Percentiles rank a stretch among this genome's conserved stretches.
phyloP scores from a whole-genome alignment of 179 eudicot species.

The Spergularia azorica region DNA sequence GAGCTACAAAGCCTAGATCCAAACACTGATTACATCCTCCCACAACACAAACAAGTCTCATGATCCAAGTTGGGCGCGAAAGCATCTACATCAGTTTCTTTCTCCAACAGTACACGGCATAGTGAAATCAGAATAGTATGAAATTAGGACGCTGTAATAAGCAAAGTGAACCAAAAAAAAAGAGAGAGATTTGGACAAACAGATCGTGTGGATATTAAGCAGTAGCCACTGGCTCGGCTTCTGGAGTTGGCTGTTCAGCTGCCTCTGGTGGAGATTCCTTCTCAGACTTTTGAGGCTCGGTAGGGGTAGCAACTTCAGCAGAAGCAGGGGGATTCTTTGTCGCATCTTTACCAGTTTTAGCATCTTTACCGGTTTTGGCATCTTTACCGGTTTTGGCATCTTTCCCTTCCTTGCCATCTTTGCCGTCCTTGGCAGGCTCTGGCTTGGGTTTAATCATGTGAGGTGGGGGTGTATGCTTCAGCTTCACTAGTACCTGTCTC shows the following conservation, averaged over 20 bases:
- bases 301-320: constrained; percentile 24
- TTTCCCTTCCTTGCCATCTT: constrained; percentile 37
- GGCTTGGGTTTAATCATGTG: constrained; percentile 86
- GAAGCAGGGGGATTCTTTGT: constrained; percentile 8
- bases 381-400: constrained; percentile 38
- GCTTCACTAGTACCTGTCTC: constrained; percentile 79
- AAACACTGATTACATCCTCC: constrained; percentile 14
- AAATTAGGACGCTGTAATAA: constrained; percentile 21
- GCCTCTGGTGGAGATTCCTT: constrained; percentile 31
- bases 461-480: constrained; percentile 88
- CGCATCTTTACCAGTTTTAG: constrained; percentile 33
- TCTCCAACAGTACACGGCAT: constrained; percentile 22
- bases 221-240: constrained; percentile 39
- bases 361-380: constrained; percentile 32
- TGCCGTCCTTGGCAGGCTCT: constrained; percentile 54
- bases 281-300: constrained; percentile 27
- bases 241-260: constrained; percentile 26
- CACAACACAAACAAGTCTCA: constrained; percentile 18
- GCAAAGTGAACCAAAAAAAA: constrained; percentile 4
- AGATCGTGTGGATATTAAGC: constrained; percentile 32
- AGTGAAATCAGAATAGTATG: constrained; percentile 21
- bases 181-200: constrained; percentile 21
- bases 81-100: constrained; percentile 17
- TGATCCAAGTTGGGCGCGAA: neutral
- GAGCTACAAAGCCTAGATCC: constrained; percentile 17